Base-by-base conservation (phyloP, 202 grass and related monocot species). In the Zizania palustris region DNA sequence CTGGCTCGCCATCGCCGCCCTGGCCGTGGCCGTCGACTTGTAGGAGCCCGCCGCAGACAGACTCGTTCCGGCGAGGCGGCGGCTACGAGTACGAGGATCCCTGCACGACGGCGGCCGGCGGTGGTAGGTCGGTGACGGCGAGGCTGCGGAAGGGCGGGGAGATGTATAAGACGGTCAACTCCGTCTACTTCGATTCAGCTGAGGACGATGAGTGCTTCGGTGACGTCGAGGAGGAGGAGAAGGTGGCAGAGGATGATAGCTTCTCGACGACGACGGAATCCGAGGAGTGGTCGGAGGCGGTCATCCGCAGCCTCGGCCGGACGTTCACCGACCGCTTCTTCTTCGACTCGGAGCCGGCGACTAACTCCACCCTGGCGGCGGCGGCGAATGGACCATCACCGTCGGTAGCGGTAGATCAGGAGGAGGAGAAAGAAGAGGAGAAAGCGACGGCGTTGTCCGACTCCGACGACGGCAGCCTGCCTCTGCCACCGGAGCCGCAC, bases 121-220 rank as follows among this genome's bases (percentile, higher is more conserved):
- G 14, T 50, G 1, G 34, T 45, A 9, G 59, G 10, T 0, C 16
- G 53, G 5, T 4, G 13, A 39, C 14, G 10, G 10, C 0, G 45
- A 60, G 36, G 43, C 35, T 46, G 46, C 80, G 60, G 69, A 68
- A 28, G 6, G 70, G 57, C 9, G 79, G 59, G 10, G 88, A 85
- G 72, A 86, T 88, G 85, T 88, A 84, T 80, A 88, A 88, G 79
- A 90, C 91, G 22, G 88, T 88, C 80, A 94, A 97, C 85, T 92
- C 91, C 69, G 87, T 85, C 22, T 94, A 66, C 82, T 33, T 88
- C 63, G 85, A 91, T 61, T 61, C 82, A 14, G 43, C 85, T 20
- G 85, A 79, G 28, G 86, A 66, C 15, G 86, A 76, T 35, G 71
- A 71, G 62, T 72, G 67, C 21, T 83, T 67, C 37, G 34, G 60